Base-by-base conservation (phyloP, 108 stramenopile genomes). In the Discostella stelligeroides region DNA sequence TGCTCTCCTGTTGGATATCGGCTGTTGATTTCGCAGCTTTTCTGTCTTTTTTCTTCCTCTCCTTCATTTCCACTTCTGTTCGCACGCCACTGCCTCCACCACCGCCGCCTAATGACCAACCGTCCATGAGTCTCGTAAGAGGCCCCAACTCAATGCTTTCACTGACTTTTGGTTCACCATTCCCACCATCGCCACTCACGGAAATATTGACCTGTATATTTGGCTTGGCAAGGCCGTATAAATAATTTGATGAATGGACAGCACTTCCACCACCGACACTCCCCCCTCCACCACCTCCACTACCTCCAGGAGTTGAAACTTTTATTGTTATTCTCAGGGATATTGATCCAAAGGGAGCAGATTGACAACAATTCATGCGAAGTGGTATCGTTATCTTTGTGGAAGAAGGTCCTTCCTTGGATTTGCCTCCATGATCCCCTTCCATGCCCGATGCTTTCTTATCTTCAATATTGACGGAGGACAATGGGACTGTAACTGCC, bases 381-480 rank as follows among this genome's bases (percentile, higher is more conserved):
- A 77, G 58, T 14, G 76, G 76, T 23, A 77, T 48, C 5, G 63
- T 77, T 14, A 77, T 64, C 48, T 68, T 54, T 29, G 63, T 69
- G 17, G 76, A 77, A 7, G 69, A 58, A 9, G 53, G 9, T 18
- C 24, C 61, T 13, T 65, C 76, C 50, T 70, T 70, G 48, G 23
- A 7, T 25, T 23, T 54, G 23, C 47, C 25, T 70, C 34, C 58
- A 47, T 1, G 47, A n/a, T 18, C 58, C 59, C 1, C 28, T 27
- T 48, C 25, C 46, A 46, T 9, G 5, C 14, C 49, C 50, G 29
- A 23, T 46, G 34, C 37, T 49, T 23, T 50, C 72, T 8, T 70
- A 30, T 77, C 69, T 47, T 70, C 76, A 45, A 77, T 60, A 34
- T 70, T 70, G 3, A 77, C 69, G 20, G 76, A 77, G 12, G 69